Conservation (phyloP, 306 rosid genomes). For the Pueraria montana region DNA sequence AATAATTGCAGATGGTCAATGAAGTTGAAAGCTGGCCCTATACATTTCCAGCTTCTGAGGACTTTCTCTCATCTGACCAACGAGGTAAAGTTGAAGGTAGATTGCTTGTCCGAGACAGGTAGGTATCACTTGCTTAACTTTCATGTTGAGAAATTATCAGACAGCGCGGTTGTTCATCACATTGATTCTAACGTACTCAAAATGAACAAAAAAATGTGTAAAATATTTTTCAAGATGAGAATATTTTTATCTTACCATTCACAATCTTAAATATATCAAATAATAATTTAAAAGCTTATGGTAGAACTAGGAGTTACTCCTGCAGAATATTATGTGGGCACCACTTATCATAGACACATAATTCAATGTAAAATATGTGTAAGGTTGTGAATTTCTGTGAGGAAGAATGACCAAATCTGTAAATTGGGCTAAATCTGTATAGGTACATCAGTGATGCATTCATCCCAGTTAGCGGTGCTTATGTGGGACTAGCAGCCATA, state of each 20-base stretch:
- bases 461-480: constrained; percentile 62
- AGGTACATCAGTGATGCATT: constrained; percentile 60
- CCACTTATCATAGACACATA: background rate
- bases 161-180: background rate
- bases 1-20: constrained; percentile 59
- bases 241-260: background rate
- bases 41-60: constrained; percentile 78
- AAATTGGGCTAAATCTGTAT: background rate
- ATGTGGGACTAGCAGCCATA: constrained; percentile 76
- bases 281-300: constrained; percentile 3
- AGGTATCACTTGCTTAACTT: constrained; percentile 16
- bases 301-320: background rate
- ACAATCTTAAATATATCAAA: background rate
- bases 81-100: constrained; percentile 76
- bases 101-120: constrained; percentile 76
- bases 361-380: background rate
- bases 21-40: constrained; percentile 91
- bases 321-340: background rate
- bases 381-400: background rate
- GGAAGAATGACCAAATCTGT: background rate
- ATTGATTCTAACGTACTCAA: background rate
- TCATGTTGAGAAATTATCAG: background rate
- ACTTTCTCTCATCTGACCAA: constrained; percentile 62
- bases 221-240: background rate
- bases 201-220: background rate